A percentile compares a stretch with the other conserved stretches of the same genome.
Conservation (phyloP, 2,329 filamentous ascomycete genomes). For the Corniculantispora saksenae region DNA sequence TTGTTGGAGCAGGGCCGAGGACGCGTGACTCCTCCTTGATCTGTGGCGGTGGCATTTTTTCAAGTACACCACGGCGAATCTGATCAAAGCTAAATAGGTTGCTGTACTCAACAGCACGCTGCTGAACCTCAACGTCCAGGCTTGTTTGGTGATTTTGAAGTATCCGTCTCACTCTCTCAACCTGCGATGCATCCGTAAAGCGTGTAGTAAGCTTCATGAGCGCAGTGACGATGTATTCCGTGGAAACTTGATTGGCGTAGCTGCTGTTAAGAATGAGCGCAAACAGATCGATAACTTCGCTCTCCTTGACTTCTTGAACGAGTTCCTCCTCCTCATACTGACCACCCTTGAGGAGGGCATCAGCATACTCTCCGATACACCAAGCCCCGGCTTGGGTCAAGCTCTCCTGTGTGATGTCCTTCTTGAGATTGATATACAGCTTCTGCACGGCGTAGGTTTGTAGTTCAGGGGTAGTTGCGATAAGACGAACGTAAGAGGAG, state of each 20-base stretch:
- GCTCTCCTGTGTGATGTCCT: constrained; percentile 97
- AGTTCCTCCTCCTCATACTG: constrained; percentile 94
- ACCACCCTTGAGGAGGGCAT: constrained; percentile 82
- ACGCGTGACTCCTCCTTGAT: constrained; percentile 95
- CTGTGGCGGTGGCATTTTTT: constrained; percentile 97
- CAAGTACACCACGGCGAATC: constrained; percentile 84
- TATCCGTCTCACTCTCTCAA: constrained; percentile 80
- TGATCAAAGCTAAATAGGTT: constrained; percentile 92
- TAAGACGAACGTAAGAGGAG: constrained; percentile 92
- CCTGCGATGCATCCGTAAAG: constrained; percentile 77
- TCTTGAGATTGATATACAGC: constrained; percentile 84
- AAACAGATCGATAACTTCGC: constrained; percentile 91
- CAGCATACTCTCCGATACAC: constrained; percentile 97
- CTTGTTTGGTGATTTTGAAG: constrained; percentile 79
- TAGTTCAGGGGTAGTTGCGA: constrained; percentile 89
- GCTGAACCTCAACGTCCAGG: constrained; percentile 92
- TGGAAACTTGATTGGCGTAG: constrained; percentile 86
- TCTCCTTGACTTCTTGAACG: constrained; percentile 77
- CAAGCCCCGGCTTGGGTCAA: constrained; percentile 90
- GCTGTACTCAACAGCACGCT: constrained; percentile 90
- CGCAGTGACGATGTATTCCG: constrained; percentile 93
- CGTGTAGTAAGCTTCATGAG: constrained; percentile 93
- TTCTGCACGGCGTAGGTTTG: constrained; percentile 98
- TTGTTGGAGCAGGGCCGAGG: constrained; percentile 72
- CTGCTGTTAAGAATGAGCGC: constrained; percentile 89